phyloP scores from a whole-genome alignment of 2,329 filamentous ascomycete genomes.

The Phialophora chinensis region DNA sequence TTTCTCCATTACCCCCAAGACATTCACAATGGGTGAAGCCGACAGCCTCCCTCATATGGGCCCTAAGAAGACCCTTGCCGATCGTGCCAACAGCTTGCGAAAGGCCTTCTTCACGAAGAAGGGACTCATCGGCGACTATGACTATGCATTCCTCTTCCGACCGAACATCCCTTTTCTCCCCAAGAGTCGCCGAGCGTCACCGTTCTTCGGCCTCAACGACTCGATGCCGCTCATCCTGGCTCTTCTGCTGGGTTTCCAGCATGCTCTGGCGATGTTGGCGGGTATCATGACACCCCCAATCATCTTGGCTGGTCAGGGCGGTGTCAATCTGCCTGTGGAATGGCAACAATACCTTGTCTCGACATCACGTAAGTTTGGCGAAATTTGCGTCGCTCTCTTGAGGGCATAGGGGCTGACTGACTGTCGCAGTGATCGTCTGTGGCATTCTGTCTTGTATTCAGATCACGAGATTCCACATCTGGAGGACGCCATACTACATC shows the following conservation, averaged over 20 bases:
- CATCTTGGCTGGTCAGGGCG: constrained; percentile 61
- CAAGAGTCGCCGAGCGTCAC: constrained; percentile 62
- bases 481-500: constrained; percentile 66
- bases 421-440: constrained; percentile 62
- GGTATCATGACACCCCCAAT: constrained; percentile 69
- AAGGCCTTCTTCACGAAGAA: constrained; percentile 57
- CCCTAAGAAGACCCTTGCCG: constrained; percentile 47
- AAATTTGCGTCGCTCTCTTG: not conserved
- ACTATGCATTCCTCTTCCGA: constrained; percentile 87
- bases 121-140: constrained; percentile 82
- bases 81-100: constrained; percentile 43
- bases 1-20: not conserved
- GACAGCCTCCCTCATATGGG: constrained; percentile 52
- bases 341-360: constrained; percentile 71
- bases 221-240: constrained; percentile 71
- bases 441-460: constrained; percentile 70
- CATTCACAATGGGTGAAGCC: constrained; percentile 38
- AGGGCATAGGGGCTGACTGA: not conserved
- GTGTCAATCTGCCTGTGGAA: constrained; percentile 63
- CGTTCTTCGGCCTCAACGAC: constrained; percentile 73
- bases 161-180: constrained; percentile 83
- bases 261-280: constrained; percentile 70
- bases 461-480: constrained; percentile 69
- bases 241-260: constrained; percentile 71
- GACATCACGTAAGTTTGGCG: constrained; percentile 54